Conservation (phyloP, 352 stramenopile genomes). For the Globisporangium acanthophoron region DNA sequence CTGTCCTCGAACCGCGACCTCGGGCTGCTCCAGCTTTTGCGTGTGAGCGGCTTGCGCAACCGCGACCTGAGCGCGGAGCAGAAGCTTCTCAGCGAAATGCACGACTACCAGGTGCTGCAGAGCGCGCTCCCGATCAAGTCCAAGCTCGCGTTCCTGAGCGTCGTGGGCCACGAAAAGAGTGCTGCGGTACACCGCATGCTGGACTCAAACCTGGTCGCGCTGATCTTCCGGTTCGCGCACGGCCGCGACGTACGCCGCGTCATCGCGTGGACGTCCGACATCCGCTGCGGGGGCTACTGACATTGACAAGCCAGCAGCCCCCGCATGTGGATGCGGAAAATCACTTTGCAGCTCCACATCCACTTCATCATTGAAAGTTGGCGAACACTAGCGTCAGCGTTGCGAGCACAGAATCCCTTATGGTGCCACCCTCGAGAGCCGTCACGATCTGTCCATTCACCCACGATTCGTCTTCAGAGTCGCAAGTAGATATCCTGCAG, state of each 20-base stretch:
- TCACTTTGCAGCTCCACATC: no score
- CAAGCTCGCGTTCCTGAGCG: slow-evolving; percentile 5
- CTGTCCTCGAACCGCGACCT: background rate
- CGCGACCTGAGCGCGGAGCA: background rate
- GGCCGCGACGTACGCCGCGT: background rate
- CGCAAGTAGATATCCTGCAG: no score
- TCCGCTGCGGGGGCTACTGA: background rate
- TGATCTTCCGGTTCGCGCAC: slow-evolving; percentile 1
- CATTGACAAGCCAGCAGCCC: no score
- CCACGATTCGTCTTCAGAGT: no score
- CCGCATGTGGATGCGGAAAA: no score
- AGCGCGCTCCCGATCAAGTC: background rate
- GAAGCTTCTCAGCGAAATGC: background rate
- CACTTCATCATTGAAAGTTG: no score
- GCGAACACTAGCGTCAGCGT: no score
- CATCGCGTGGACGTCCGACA: background rate
- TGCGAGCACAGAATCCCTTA: no score
- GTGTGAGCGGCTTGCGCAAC: background rate
- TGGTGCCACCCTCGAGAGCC: no score
- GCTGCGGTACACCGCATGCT: background rate
- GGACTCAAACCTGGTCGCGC: background rate
- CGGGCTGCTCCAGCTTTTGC: background rate
- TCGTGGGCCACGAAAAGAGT: background rate
- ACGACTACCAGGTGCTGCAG: background rate
- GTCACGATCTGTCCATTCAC: no score